Evolutionary conservation across 345 rosid genomes (phyloP).

Genomic region (Murraya koenigii): DNA sequence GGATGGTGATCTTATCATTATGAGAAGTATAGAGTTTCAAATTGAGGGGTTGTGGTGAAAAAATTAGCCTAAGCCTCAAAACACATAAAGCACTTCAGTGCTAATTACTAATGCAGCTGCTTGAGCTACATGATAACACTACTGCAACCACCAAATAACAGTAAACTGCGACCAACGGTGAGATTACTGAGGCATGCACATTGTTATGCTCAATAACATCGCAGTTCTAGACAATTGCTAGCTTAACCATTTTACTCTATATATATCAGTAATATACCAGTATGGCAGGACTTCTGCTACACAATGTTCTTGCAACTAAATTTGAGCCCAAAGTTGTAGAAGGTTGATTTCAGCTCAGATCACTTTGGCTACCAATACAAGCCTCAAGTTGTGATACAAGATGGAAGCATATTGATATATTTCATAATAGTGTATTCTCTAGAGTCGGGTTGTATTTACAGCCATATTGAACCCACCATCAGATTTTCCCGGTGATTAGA

Average conservation of each 20-base stretch:
- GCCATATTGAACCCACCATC: neutral
- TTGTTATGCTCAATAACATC: too few species aligned
- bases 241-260: too few species aligned
- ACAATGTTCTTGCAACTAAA: neutral
- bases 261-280: too few species aligned
- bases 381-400: neutral
- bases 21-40: neutral
- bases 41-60: neutral
- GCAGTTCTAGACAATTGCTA: too few species aligned
- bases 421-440: neutral
- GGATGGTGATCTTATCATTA: neutral
- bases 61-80: too few species aligned
- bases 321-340: neutral
- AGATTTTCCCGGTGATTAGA: neutral
- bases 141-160: too few species aligned
- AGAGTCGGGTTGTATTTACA: neutral
- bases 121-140: too few species aligned
- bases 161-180: too few species aligned
- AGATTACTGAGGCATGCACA: too few species aligned
- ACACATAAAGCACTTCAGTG: too few species aligned
- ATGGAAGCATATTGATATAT: neutral
- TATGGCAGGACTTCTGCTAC: too few species aligned
- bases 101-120: too few species aligned
- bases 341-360: neutral
- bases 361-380: neutral